phyloP scores from a whole-genome alignment of 306 rosid genomes.

The Luffa aegyptiaca region DNA sequence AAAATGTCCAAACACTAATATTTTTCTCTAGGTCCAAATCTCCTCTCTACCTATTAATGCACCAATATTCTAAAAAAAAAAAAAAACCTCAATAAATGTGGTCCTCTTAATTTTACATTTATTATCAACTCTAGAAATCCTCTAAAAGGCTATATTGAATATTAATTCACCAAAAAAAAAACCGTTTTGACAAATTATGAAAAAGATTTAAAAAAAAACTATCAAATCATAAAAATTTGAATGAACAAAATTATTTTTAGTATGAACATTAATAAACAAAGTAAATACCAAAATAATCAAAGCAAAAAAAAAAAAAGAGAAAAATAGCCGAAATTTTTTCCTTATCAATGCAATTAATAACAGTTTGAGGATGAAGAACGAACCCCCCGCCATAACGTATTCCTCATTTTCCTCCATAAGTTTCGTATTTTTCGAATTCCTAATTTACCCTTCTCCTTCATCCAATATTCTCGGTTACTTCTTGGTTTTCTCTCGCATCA shows the following conservation, averaged over 20 bases:
- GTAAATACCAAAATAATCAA: not conserved
- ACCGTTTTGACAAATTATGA: not conserved
- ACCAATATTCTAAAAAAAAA: not conserved
- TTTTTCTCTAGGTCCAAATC: not conserved
- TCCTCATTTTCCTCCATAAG: slow-evolving; percentile 12
- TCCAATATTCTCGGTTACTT: slow-evolving; percentile 6
- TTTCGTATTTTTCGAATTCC: slow-evolving; percentile 6
- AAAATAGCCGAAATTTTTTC: not conserved
- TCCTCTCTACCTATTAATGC: not conserved
- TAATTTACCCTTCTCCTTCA: slow-evolving; percentile 11
- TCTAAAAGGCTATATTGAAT: not conserved
- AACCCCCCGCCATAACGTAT: slow-evolving; percentile 11
- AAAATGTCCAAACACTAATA: no score
- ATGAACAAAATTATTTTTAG: not conserved
- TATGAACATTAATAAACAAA: not conserved
- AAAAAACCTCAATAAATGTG: not conserved
- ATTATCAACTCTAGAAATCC: not conserved
- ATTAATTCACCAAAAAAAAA: not conserved
- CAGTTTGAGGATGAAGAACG: slow-evolving; percentile 11
- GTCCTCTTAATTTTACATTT: not conserved
- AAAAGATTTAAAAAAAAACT: not conserved
- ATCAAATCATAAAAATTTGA: not conserved
- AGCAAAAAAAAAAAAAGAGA: not conserved
- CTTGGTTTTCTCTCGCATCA: slow-evolving; percentile 9
- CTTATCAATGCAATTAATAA: not conserved